phyloP scores from a whole-genome alignment of 2,329 filamentous ascomycete genomes.

The Epichloe uncinata region DNA sequence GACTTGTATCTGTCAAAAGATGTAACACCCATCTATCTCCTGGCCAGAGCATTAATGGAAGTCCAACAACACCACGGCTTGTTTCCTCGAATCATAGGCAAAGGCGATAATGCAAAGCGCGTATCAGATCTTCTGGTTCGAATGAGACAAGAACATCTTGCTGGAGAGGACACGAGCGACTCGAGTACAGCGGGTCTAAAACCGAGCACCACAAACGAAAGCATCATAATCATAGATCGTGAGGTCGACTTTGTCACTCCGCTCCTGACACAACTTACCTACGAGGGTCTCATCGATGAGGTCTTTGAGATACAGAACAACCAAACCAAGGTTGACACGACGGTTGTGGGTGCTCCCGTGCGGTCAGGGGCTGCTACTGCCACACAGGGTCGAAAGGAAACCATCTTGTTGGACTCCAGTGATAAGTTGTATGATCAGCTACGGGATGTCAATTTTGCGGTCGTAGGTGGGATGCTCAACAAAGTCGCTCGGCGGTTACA shows the following conservation, averaged over 20 bases:
- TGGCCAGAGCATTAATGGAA: conserved; percentile 86
- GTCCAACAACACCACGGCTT: conserved; percentile 85
- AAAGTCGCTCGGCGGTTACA: conserved; percentile 79
- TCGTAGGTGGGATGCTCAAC: conserved; percentile 79
- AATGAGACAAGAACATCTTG: conserved; percentile 80
- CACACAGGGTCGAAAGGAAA: conserved; percentile 59
- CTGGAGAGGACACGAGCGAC: conserved; percentile 60
- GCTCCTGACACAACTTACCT: conserved; percentile 87
- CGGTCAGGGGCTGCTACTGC: conserved; percentile 44
- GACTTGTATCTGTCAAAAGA: conserved; percentile 87
- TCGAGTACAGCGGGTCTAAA: conserved; percentile 53
- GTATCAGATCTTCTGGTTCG: conserved; percentile 76
- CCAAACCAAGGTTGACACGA: conserved; percentile 83
- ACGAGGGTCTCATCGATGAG: conserved; percentile 92
- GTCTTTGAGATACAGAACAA: conserved; percentile 85
- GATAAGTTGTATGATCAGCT: conserved; percentile 83
- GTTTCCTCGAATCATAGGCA: conserved; percentile 88
- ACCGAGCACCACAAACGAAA: conserved; percentile 80
- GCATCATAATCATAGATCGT: conserved; percentile 85
- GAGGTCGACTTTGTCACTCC: conserved; percentile 90
- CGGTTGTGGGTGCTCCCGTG: conserved; percentile 65
- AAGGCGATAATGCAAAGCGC: conserved; percentile 85
- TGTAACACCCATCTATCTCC: conserved; percentile 75
- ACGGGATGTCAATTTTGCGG: conserved; percentile 87
- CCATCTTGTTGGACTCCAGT: conserved; percentile 75